phyloP scores from a whole-genome alignment of 2,329 filamentous ascomycete species.

The Hypoxylon sp. region DNA sequence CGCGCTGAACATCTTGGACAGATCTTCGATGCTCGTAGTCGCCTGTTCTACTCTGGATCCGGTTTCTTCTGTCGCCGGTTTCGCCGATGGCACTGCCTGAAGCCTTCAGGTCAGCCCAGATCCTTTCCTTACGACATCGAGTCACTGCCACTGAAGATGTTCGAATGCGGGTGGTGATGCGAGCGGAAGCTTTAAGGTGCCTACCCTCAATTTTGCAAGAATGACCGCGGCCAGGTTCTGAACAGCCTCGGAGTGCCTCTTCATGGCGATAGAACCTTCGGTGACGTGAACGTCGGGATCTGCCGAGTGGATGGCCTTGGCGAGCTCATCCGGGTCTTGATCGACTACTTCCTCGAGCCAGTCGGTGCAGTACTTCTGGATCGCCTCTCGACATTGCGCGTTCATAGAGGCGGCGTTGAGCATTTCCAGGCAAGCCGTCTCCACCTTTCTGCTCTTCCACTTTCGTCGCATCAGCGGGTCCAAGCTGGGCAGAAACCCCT shows the following conservation, averaged over 20 bases:
- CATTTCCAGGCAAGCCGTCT: conserved; percentile 86
- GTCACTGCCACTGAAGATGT: conserved; percentile 41
- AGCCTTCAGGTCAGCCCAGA: conserved; percentile 46
- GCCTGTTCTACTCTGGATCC: conserved; percentile 59
- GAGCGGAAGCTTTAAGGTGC: conserved; percentile 50
- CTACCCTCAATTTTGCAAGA: conserved; percentile 73
- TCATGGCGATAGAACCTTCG: conserved; percentile 66
- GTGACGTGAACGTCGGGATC: conserved; percentile 66
- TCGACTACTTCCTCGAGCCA: conserved; percentile 89
- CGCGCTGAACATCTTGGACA: conserved; percentile 69
- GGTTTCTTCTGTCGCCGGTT: conserved; percentile 48
- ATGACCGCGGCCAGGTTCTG: conserved; percentile 76
- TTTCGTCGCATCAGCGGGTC: conserved; percentile 79
- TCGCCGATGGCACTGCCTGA: conserved; percentile 62
- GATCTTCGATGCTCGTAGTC: conserved; percentile 69
- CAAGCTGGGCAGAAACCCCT: conserved; percentile 83
- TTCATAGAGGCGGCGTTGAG: conserved; percentile 93
- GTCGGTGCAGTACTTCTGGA: conserved; percentile 82
- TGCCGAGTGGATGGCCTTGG: conserved; percentile 57
- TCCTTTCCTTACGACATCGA: conserved; percentile 28
- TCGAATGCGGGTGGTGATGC: conserved; percentile 32
- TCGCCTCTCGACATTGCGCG: conserved; percentile 79
- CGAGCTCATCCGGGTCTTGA: conserved; percentile 68
- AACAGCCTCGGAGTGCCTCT: conserved; percentile 67
- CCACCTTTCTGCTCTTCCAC: conserved; percentile 85